phyloP scores from a whole-genome alignment of 2,329 filamentous ascomycete genomes.

The Cryphonectria naterciae region DNA sequence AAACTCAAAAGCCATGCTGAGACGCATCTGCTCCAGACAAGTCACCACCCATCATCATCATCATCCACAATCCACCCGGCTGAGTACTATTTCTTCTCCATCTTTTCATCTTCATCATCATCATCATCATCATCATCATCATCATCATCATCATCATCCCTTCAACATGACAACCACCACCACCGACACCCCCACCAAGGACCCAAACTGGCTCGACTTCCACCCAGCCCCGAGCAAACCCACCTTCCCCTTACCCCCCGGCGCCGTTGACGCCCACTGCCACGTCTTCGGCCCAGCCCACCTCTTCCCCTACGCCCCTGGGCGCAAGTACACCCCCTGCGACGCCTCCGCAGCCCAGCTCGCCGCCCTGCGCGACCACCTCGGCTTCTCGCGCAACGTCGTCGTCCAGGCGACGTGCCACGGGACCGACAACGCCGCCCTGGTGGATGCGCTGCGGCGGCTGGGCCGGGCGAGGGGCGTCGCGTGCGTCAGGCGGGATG shows the following conservation, averaged over 20 bases:
- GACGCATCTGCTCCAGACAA: neutral
- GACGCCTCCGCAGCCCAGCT: conserved; percentile 5
- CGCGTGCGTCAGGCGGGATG: neutral
- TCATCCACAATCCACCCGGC: neutral
- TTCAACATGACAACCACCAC: neutral
- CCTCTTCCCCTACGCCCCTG: neutral
- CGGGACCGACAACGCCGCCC: conserved; percentile 2
- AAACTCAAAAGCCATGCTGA: neutral
- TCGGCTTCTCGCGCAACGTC: conserved; percentile 4
- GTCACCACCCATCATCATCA: neutral
- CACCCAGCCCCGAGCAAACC: conserved; percentile 6
- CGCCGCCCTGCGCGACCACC: neutral
- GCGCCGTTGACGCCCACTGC: conserved; percentile 10
- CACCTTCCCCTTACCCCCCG: conserved; percentile 8
- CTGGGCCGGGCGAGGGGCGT: conserved; percentile 1
- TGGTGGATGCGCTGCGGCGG: neutral
- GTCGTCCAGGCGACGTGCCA: conserved; percentile 2
- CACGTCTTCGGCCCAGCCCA: conserved; percentile 1
- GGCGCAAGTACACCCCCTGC: conserved; percentile 5
- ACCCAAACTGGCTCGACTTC: conserved; percentile 5
- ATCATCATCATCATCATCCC: neutral
- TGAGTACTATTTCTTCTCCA: neutral
- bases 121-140: neutral
- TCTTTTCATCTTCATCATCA: too few species aligned
- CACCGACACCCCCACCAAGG: conserved; percentile 3